Evolutionary conservation across 176 grass and related monocot genomes (phyloP), one percentile per base, ranked within the genome.

Genomic region (Carex cristatella): DNA sequence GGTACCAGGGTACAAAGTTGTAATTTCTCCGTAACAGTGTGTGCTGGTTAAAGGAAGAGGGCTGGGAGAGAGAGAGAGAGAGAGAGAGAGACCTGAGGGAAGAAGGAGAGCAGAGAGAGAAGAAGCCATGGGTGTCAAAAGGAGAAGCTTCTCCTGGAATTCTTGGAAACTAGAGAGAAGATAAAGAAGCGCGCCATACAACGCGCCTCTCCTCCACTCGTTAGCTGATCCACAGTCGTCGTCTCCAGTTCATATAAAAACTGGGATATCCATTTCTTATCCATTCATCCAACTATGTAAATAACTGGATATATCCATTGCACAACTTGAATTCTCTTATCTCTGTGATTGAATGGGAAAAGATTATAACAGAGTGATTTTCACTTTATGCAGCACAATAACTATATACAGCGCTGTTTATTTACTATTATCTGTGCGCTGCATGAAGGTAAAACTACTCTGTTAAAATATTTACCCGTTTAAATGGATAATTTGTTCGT

Each of bases 101-200:
- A 94, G 87, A 60, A 97, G 90, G 42, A 97, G 87, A 81, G 89
- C 55, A 54, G 92, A 91, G 51, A 86, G 79, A 42, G 88, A 86
- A 27, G 86, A 87, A 49, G 85, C 80, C 31, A 89, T 80, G 3
- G 86, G 69, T 55, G 87, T 44, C 27, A 40, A 38, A 67, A 60
- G 1, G 4, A 31, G 61, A 86, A 53, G 69, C 38, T 33, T 63
- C 4, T 11, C n/a, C 8, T 37, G 58, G 63, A 9, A 37, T 49
- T 49, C 48, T 10, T 10, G 6, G 18, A 16, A 37, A 62, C 18
- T 18, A 31, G 63, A 55, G 81, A 83, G 33, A 82, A 64, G 81
- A 83, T 83, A 83, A 83, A 83, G 63, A 46, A 53, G 13, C 23
- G 61, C 81, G 48, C 61, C 42, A 61, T 48, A 28, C 28, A 48